Evolutionary conservation across 2,329 filamentous ascomycete genomes (phyloP), one percentile per base, ranked within the genome.

Genomic region (Arthrobotrys sinensis): DNA sequence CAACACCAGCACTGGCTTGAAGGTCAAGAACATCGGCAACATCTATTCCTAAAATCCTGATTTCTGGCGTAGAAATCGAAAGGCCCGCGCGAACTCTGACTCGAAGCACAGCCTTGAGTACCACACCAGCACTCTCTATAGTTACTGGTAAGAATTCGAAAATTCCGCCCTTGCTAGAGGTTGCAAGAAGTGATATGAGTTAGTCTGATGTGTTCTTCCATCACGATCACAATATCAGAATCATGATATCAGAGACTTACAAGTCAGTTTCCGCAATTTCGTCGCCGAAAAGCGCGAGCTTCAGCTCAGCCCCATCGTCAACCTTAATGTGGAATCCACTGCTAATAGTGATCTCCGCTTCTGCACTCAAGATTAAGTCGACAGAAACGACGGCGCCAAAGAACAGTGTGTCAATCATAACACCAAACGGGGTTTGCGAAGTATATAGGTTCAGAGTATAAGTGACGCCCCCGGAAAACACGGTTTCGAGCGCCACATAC

Each of bases 61-160:
- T 66, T 1, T 79, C 52, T 2, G 83, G 80, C 2, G 85, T 79
- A 1, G 84, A 83, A 1, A 85, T 24, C 10, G 84, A 81, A 53
- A 88, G 80, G 11, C 87, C 88, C 2, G 86, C 85, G 36, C 86
- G 84, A 0, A 87, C 81, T 8, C 85, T 86, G 1, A 89, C 79
- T 3, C 87, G 86, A 0, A 90, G 83, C 0, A 86, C 82, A 0
- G 87, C 88, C 0, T 84, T 85, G 8, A 90, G 82, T 0, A 86
- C 80, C 0, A 85, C 85, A 67, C 84, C 85, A n/a, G 84, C 85
- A 34, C 84, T 85, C 75, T 85, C 82, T 36, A 89, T 83, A 0
- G 84, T 87, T 2, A 90, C 86, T 0, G 88, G 88, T 0, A 90
- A 85, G 71, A 89, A 89, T 70, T 89, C 87, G 75, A 89, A 89